Percentiles rank a stretch among this genome's conserved stretches.
Conservation (phyloP, 2,329 filamentous ascomycete species). For the Penicillium sp. region DNA sequence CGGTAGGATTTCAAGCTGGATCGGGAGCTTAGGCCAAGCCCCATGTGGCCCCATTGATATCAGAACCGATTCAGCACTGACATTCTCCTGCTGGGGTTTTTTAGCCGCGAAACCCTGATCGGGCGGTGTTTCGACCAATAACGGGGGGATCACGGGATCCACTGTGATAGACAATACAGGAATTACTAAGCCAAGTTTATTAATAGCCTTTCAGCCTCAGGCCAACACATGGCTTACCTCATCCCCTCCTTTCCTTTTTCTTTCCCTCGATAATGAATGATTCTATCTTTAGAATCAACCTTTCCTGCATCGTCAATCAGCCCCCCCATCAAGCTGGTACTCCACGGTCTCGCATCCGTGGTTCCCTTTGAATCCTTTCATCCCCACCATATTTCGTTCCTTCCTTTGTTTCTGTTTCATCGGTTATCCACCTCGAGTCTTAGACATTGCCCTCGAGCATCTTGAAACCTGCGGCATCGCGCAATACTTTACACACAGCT, state of each 20-base stretch:
- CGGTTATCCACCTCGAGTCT: not conserved
- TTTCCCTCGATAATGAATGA: constrained; percentile 11
- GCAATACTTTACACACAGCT: not conserved
- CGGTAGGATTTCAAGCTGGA: no score
- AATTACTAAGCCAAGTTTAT: not conserved
- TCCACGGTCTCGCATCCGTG: constrained; percentile 11
- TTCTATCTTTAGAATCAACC: constrained; percentile 32
- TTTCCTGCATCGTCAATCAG: constrained; percentile 29
- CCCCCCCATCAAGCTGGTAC: constrained; percentile 10
- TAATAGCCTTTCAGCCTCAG: constrained; percentile 8
- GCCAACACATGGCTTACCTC: constrained; percentile 5
- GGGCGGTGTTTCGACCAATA: not conserved
- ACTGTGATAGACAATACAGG: not conserved
- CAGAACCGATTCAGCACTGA: not conserved
- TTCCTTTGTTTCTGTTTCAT: not conserved
- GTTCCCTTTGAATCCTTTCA: constrained; percentile 2
- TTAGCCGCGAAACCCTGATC: not conserved
- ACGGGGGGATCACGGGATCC: not conserved
- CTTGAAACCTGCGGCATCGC: not conserved
- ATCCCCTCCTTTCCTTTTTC: constrained; percentile 4
- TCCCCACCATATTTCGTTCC: not conserved
- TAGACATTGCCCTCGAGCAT: not conserved
- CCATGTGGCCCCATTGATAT: not conserved
- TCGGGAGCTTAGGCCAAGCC: not conserved
- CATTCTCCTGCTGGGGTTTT: not conserved